Evolutionary conservation across 108 stramenopile genomes (phyloP), one percentile per base, ranked within the genome.

Genomic region (Nitzschia putrida): DNA sequence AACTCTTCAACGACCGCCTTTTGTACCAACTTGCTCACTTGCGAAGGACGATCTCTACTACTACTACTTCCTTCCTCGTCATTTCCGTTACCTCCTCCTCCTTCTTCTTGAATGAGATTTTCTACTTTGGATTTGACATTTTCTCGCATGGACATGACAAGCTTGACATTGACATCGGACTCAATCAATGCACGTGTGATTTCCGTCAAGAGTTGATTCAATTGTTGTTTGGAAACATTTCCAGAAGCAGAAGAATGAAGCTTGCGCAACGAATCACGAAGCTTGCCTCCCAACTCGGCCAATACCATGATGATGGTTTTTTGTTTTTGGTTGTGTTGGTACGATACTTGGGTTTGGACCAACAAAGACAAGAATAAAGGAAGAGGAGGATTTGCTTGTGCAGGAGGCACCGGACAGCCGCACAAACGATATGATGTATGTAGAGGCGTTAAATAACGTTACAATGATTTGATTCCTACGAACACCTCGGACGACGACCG

Each of bases 241-340:
- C 80, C 88, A 26, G 71, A 63, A 42, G 83, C 64, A 22, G 77
- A 59, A 41, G 79, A 66, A 51, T 96, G 88, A 38, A 98, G 86
- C 77, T 93, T 93, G 41, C 82, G 85, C 39, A 98, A 86, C 37
- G 96, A 92, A 53, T 81, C 82, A 57, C 93, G 92, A 61, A 98
- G 89, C 81, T 95, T 94, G 42, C 88, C 83, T 8, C 97, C 96
- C 24, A 98, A 85, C 72, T 98, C 97, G 43, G 91, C 91, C 66
- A 98, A 82, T 26, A 97, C 97, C 97, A 98, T 98, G 69, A 26
- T 49, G n/a, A n/a, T n/a, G n/a, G n/a, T n/a, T n/a, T n/a, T n/a
- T n/a, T n/a, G n/a, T n/a, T n/a, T n/a, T n/a, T n/a, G n/a, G n/a
- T n/a, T n/a, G n/a, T n/a, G n/a, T n/a, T n/a, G n/a, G n/a, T n/a